Evolutionary conservation across 1,284 basidiomycete species (phyloP).

Genomic region (Microbotryum violaceum): DNA sequence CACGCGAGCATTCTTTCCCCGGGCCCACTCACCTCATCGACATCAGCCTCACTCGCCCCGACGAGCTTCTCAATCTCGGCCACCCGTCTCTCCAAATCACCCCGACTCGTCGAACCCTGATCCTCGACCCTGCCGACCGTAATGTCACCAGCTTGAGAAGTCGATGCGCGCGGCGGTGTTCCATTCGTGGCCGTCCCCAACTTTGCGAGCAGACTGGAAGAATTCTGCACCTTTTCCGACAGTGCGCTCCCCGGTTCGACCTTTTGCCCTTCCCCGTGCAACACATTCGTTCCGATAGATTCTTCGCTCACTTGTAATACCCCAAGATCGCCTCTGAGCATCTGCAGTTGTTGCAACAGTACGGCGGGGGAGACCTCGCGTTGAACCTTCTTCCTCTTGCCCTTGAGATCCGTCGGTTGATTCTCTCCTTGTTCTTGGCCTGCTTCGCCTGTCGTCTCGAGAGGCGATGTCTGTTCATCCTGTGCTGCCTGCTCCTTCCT

Average conservation of each 20-base stretch:
- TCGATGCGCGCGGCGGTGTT: not conserved
- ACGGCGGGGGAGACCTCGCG: conserved; percentile 32
- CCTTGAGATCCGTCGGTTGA: conserved; percentile 27
- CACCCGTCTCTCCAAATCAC: conserved; percentile 48
- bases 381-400: conserved; percentile 25
- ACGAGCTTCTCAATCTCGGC: conserved; percentile 69
- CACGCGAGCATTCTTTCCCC: too few relatives aligned
- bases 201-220: conserved; percentile 3
- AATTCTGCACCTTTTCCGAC: too few relatives aligned
- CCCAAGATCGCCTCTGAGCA: conserved; percentile 22
- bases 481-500: conserved; percentile 13
- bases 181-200: conserved; percentile 3
- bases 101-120: not conserved
- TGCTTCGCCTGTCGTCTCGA: conserved; percentile 4
- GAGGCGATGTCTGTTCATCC: conserved; percentile 3
- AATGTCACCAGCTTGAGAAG: not conserved
- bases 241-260: conserved; percentile 6
- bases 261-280: conserved; percentile 15
- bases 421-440: conserved; percentile 30
- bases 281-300: not conserved
- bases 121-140: not conserved
- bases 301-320: conserved; percentile 5
- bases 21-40: conserved; percentile 27
- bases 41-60: conserved; percentile 46
- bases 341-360: conserved; percentile 31